phyloP scores from a whole-genome alignment of 2,329 filamentous ascomycete genomes.

The Pseudogymnoascus sp. region DNA sequence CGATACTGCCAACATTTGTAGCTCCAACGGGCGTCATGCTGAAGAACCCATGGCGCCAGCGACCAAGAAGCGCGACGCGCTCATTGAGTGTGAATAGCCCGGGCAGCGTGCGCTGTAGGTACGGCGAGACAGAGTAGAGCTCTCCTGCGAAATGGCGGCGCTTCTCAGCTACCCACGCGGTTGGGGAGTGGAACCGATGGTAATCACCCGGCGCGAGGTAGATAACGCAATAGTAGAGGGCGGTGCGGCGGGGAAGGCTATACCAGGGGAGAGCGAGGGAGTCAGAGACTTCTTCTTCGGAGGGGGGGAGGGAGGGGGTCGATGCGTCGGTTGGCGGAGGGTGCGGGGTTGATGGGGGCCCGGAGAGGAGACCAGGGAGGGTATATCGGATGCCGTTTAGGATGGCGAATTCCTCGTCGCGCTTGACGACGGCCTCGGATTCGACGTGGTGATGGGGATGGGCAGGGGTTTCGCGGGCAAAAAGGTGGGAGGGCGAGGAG shows the following conservation, averaged over 20 bases:
- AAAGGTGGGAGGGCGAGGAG: constrained; percentile 39
- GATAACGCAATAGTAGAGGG: constrained; percentile 87
- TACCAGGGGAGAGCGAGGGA: constrained; percentile 77
- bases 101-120: constrained; percentile 83
- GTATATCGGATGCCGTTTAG: constrained; percentile 96
- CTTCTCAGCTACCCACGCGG: constrained; percentile 88
- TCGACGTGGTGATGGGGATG: neutral
- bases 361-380: constrained; percentile 77
- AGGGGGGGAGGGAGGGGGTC: constrained; percentile 54
- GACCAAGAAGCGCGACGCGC: constrained; percentile 82
- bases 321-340: constrained; percentile 58
- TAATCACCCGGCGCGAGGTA: constrained; percentile 97
- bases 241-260: constrained; percentile 43
- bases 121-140: constrained; percentile 89
- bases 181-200: constrained; percentile 93
- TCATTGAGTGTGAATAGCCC: constrained; percentile 96
- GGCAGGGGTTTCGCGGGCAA: constrained; percentile 21
- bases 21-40: constrained; percentile 91
- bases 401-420: constrained; percentile 85
- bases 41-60: constrained; percentile 98
- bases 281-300: constrained; percentile 74
- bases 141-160: constrained; percentile 97
- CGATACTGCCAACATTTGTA: constrained; percentile 94
- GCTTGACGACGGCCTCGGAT: constrained; percentile 59
- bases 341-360: constrained; percentile 39